Evolutionary conservation across 225 moss, liverwort and hornwort genomes (phyloP).

Genomic region (Bryum argenteum): DNA sequence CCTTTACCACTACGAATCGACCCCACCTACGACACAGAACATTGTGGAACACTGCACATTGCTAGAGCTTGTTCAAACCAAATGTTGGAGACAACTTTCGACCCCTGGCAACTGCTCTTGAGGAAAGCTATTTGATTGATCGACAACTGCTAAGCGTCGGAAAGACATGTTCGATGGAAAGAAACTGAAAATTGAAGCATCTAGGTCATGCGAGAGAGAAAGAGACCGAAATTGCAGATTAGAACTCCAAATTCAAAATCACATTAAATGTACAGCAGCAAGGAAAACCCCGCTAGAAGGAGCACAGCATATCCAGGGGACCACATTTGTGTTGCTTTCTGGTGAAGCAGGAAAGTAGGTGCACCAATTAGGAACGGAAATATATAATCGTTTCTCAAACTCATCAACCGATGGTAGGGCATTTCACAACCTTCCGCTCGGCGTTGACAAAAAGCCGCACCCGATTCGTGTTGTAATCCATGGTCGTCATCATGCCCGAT

Average conservation of each 20-base stretch:
- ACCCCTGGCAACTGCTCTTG: no score
- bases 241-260: constrained; percentile 19
- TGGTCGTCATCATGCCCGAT: constrained; percentile 46
- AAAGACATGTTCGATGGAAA: neutral
- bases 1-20: no score
- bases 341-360: constrained; percentile 11
- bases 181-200: neutral
- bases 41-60: no score
- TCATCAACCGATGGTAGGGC: constrained; percentile 52
- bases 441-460: constrained; percentile 48
- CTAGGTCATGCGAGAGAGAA: neutral
- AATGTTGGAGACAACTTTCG: no score
- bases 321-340: constrained; percentile 22
- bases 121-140: no score
- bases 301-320: constrained; percentile 24
- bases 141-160: neutral
- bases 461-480: constrained; percentile 58
- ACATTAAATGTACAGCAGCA: constrained; percentile 22
- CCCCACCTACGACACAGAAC: no score
- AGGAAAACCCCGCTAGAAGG: neutral
- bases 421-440: constrained; percentile 49
- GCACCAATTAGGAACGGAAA: neutral
- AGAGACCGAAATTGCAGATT: neutral
- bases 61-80: no score
- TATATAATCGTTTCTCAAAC: constrained; percentile 4